Conservation (phyloP, 2,329 filamentous ascomycete species). For the Aspergillus sp. region DNA sequence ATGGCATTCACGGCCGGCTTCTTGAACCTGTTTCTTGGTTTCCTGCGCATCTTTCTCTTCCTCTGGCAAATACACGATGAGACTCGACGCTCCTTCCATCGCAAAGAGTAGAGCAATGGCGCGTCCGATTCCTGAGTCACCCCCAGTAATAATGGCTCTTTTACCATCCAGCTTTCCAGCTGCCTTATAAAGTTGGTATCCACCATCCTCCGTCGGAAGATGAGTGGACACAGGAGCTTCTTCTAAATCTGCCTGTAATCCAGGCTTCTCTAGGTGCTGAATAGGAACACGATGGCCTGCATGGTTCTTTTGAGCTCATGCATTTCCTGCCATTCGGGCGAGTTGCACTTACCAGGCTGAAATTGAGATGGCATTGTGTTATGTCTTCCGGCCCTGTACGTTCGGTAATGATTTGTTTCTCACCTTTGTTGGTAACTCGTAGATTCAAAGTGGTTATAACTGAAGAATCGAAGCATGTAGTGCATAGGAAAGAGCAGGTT, state of each 20-base stretch:
- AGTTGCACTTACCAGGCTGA: conserved; percentile 19
- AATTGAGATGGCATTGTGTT: conserved; percentile 22
- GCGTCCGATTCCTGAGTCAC: conserved; percentile 72
- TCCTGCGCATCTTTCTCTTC: conserved; percentile 71
- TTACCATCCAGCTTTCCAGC: conserved; percentile 69
- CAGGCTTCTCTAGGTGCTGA: conserved; percentile 48
- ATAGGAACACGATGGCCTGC: conserved; percentile 47
- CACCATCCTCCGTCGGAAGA: conserved; percentile 61
- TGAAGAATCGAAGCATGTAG: too few relatives aligned
- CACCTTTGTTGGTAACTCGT: too few relatives aligned
- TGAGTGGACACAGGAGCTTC: conserved; percentile 56
- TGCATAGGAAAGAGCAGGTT: background rate
- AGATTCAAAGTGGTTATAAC: too few relatives aligned
- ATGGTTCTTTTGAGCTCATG: background rate
- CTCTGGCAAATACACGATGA: conserved; percentile 67
- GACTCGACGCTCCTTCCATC: conserved; percentile 68
- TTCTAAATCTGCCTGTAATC: conserved; percentile 50
- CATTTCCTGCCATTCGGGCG: background rate
- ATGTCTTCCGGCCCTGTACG: background rate
- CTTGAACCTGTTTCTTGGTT: conserved; percentile 64
- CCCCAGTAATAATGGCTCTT: conserved; percentile 72
- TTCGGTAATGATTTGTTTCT: too few relatives aligned
- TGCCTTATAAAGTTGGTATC: conserved; percentile 63
- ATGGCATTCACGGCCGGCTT: conserved; percentile 59
- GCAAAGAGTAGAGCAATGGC: conserved; percentile 70